A percentile compares a stretch with the other conserved stretches of the same genome.
These are phyloP conservation scores for Vickermania spadyakhi DNA, from an alignment of 208 protist species.

Conservation along the genomic window DNA sequence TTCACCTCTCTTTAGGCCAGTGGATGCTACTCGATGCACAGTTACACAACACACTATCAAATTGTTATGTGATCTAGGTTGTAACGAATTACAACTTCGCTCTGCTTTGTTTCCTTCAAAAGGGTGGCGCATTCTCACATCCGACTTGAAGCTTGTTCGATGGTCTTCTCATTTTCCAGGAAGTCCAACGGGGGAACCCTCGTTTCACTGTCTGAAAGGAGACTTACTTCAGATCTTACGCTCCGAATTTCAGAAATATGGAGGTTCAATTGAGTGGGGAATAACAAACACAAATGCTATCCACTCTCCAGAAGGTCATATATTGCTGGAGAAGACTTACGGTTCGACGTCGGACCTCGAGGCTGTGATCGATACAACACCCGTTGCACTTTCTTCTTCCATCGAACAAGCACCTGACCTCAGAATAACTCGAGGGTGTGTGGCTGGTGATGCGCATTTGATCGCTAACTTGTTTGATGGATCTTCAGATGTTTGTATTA, in stretches of 20 bases:
- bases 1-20: constrained; percentile 38
- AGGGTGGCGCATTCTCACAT: constrained; percentile 56
- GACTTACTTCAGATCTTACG: constrained; percentile 44
- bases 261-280: constrained; percentile 53
- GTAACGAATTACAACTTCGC: constrained; percentile 32
- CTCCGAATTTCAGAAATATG: constrained; percentile 67
- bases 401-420: no score
- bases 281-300: constrained; percentile 49
- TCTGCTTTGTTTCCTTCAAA: constrained; percentile 28
- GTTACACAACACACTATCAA: constrained; percentile 58
- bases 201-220: constrained; percentile 67
- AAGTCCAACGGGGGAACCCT: constrained; percentile 44
- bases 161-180: constrained; percentile 52
- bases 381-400: background rate
- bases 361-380: constrained; percentile 6
- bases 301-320: constrained; percentile 36
- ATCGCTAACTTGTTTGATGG: no score
- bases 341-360: constrained; percentile 46
- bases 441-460: no score
- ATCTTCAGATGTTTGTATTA: background rate
- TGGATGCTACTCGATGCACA: constrained; percentile 38
- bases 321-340: constrained; percentile 58
- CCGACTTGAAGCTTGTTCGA: constrained; percentile 28
- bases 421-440: background rate
- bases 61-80: constrained; percentile 62